Evolutionary conservation across 2,329 filamentous ascomycete species (phyloP), one percentile per base, ranked within the genome.

Genomic region (Xylaria sp.): DNA sequence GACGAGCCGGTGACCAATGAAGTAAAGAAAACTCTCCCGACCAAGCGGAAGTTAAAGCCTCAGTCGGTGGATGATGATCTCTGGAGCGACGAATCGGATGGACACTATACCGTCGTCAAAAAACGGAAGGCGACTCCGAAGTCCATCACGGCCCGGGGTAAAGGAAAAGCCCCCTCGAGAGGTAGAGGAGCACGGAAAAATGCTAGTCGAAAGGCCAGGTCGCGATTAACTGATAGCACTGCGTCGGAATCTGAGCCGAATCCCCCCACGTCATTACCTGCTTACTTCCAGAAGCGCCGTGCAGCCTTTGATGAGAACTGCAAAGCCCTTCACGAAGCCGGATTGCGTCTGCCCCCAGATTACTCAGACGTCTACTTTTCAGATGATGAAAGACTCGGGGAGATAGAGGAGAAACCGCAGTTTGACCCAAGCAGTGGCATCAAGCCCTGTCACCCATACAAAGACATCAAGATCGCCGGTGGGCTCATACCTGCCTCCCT

Each of bases 401-500:
- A 88, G 11, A 78, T 93, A 12, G 82, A 86, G 62, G 90, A 94
- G 77, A 90, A 90, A 61, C 95, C 95, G 0, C 81, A 86, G 1
- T 92, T 98, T 61, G 78, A 85, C 74, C 76, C 79, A 30, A 76
- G 76, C 73, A 82, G 84, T 75, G 81, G 84, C 2, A 81, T 92
- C 61, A 89, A 88, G 60, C 90, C 92, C 0, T 91, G 88, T 39
- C 86, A 90, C 14, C 83, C 85, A 0, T 94, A 96, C 79, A 84
- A 90, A 74, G 93, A 97, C 71, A 90, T 97, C 56, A 86, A 88
- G 14, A 89, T 90, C 72, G 97, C 94, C 0, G 87, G 89, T 0
- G 95, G 94, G 0, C 77, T 94, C 3, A 94, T 99, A 47, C 96
- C 96, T 0, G 94, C 93, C 0, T 88, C 93, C 0, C 93, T 98